A percentile compares a stretch with the other conserved stretches of the same genome.
phyloP scores from a whole-genome alignment of 257 asterid genomes.

The Petunia secreta region DNA sequence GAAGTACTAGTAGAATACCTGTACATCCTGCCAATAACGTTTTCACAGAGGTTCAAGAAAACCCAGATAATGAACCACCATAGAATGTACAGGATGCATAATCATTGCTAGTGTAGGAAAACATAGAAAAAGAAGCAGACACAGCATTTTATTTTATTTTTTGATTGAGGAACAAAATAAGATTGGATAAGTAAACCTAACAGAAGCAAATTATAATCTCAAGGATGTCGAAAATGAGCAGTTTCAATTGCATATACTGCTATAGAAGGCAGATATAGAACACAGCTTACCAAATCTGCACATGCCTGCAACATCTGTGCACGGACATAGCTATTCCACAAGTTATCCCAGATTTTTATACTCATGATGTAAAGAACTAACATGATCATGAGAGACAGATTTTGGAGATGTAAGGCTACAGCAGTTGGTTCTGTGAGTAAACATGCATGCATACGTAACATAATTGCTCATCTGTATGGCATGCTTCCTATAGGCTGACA shows the following conservation, averaged over 20 bases:
- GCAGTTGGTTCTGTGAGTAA: background rate
- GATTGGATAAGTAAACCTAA: background rate
- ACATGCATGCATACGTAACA: slow-evolving; percentile 18
- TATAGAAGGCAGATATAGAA: background rate
- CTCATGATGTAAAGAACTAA: slow-evolving; percentile 1
- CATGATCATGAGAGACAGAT: background rate
- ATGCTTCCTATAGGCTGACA: slow-evolving; percentile 6
- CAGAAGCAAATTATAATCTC: background rate
- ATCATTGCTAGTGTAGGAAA: background rate
- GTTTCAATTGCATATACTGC: slow-evolving; percentile 15
- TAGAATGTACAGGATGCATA: background rate
- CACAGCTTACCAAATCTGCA: background rate
- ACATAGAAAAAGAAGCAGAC: background rate
- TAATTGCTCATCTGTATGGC: background rate
- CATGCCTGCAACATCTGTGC: slow-evolving; percentile 12
- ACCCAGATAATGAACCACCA: background rate
- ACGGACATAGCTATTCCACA: background rate
- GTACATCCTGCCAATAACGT: slow-evolving; percentile 6
- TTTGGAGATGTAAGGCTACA: background rate
- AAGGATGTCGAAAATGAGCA: background rate
- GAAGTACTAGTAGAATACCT: background rate
- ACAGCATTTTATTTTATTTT: background rate
- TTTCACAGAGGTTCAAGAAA: background rate
- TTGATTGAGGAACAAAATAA: background rate
- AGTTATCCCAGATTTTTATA: background rate